phyloP scores from a whole-genome alignment of 768 basidiomycete species.

The Floccularia luteovirens region DNA sequence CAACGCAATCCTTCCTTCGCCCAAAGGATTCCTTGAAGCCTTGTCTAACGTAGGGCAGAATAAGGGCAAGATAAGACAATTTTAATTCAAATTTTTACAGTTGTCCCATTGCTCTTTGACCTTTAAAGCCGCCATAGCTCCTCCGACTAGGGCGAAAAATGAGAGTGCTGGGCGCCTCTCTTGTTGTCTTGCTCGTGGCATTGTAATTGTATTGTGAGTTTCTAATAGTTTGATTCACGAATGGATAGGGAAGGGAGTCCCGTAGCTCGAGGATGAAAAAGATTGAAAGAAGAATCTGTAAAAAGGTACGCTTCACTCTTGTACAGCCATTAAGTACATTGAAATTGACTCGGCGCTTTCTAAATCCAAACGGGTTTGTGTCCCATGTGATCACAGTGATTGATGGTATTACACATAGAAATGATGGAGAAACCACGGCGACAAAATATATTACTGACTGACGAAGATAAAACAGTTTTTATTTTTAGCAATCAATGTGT shows the following conservation, averaged over 20 bases:
- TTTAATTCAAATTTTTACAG: conserved; percentile 23
- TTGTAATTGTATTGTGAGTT: neutral
- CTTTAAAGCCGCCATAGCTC: conserved; percentile 37
- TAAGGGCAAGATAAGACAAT: neutral
- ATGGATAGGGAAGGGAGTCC: neutral
- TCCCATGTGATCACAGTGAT: neutral
- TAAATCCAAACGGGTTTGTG: neutral
- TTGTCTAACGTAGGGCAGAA: conserved; percentile 23
- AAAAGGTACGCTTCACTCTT: neutral
- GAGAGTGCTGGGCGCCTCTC: conserved; percentile 11
- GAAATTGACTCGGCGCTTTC: too few relatives aligned
- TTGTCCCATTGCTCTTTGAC: conserved; percentile 39
- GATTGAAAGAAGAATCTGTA: neutral
- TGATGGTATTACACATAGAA: neutral
- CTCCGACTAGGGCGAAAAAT: conserved; percentile 36
- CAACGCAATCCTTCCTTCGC: conserved; percentile 28
- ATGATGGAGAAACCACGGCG: neutral
- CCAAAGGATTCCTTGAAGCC: conserved; percentile 31
- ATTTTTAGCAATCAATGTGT: neutral
- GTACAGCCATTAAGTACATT: neutral
- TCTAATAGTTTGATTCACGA: neutral
- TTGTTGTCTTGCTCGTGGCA: neutral
- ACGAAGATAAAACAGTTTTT: too few relatives aligned
- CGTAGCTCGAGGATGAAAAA: too few relatives aligned
- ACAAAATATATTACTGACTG: too few relatives aligned